Conservation (phyloP, 164 flowering plant species). For the Umbilicus rupestris region DNA sequence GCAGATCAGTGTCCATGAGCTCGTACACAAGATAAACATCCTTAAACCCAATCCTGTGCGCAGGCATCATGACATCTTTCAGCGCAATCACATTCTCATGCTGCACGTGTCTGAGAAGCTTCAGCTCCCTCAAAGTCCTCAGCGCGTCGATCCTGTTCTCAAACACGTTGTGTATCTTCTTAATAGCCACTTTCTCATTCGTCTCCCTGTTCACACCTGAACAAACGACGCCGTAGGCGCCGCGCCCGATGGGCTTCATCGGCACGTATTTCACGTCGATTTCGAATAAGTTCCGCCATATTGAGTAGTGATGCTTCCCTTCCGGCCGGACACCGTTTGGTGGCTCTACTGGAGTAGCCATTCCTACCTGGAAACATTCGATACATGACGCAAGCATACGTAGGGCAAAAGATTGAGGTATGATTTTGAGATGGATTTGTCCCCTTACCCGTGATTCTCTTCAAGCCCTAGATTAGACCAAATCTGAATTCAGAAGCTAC, state of each 20-base stretch:
- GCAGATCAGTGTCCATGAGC: too few relatives aligned
- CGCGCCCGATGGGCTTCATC: background rate
- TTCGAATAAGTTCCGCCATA: background rate
- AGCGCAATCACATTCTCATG: background rate
- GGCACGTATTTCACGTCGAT: background rate
- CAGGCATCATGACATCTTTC: too few relatives aligned
- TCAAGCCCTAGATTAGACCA: too few relatives aligned
- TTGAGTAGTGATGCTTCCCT: slow-evolving; percentile 6
- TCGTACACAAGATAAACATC: too few relatives aligned
- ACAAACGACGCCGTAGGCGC: background rate
- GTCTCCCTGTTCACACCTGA: background rate
- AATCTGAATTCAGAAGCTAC: too few relatives aligned
- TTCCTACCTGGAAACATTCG: background rate
- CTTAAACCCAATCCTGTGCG: too few relatives aligned
- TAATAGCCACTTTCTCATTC: slow-evolving; percentile 2
- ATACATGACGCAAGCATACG: too few relatives aligned
- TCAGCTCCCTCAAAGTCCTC: too few relatives aligned
- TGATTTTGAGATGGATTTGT: too few relatives aligned
- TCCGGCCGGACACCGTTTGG: background rate
- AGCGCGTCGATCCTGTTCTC: slow-evolving; percentile 2
- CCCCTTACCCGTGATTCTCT: too few relatives aligned
- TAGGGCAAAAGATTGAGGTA: too few relatives aligned
- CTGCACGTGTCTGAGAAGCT: slow-evolving; percentile 3
- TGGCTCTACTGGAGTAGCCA: slow-evolving; percentile 5
- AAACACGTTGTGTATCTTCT: too few relatives aligned